Percentiles rank a stretch among this genome's conserved stretches.
phyloP scores from a whole-genome alignment of 116 monocot genomes.

The Zostera marina region DNA sequence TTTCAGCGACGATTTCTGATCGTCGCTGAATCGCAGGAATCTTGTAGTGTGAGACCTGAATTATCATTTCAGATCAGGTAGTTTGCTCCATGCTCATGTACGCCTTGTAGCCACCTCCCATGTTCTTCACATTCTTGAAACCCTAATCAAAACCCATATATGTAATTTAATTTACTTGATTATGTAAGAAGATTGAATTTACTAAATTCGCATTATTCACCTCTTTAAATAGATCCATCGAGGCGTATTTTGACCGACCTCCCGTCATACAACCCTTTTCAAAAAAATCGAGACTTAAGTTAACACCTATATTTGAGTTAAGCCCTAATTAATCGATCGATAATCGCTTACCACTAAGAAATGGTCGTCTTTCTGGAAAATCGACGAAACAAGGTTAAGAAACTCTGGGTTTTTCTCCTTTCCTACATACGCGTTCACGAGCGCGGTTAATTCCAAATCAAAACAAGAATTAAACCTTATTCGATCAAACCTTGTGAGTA shows the following conservation, averaged over 20 bases:
- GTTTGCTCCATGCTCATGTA: not conserved
- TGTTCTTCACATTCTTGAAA: constrained; percentile 3
- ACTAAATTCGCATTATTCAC: not conserved
- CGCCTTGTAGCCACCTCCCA: not conserved
- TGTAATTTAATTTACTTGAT: not conserved
- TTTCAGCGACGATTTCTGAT: too few relatives aligned
- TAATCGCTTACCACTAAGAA: constrained; percentile 42
- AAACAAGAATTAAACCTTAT: not conserved
- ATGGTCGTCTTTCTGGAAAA: constrained; percentile 20
- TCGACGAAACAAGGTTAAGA: constrained; percentile 17
- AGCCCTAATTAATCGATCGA: too few relatives aligned
- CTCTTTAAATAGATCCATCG: not conserved
- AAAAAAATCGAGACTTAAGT: not conserved
- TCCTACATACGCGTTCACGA: not conserved
- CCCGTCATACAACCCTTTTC: constrained; percentile 1
- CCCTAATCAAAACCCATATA: not conserved
- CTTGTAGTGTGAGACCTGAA: too few relatives aligned
- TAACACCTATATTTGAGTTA: not conserved
- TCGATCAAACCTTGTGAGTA: constrained; percentile 13
- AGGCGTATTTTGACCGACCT: not conserved
- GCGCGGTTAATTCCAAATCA: not conserved
- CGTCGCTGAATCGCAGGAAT: too few relatives aligned
- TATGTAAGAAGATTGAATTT: not conserved
- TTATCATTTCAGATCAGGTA: too few relatives aligned
- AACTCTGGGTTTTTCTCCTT: constrained; percentile 35